Conservation (phyloP, 129 eudicot species). For the Chrysanthemum makinoi region DNA sequence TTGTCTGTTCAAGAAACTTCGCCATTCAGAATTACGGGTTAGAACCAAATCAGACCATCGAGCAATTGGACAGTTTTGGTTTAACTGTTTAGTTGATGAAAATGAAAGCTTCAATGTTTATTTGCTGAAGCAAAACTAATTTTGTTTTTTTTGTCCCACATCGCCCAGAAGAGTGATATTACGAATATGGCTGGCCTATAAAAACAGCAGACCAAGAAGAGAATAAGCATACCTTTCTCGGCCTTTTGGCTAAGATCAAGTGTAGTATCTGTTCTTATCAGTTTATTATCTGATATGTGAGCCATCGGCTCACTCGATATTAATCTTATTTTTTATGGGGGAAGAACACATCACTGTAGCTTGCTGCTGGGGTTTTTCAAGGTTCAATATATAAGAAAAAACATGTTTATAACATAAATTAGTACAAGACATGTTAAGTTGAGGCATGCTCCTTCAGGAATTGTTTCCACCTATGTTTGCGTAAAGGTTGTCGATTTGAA, state of each 20-base stretch:
- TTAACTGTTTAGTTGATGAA: too few species aligned
- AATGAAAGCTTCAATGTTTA: too few species aligned
- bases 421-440: not conserved
- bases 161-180: too few species aligned
- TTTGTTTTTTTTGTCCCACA: too few species aligned
- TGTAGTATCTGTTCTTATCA: slow-evolving; percentile 70
- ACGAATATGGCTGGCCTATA: too few species aligned
- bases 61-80: too few species aligned
- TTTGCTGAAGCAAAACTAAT: too few species aligned
- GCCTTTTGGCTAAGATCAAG: slow-evolving; percentile 80
- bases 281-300: slow-evolving; percentile 32
- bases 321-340: slow-evolving; percentile 6
- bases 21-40: too few species aligned
- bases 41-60: too few species aligned
- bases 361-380: slow-evolving; percentile 15
- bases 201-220: too few species aligned
- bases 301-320: slow-evolving; percentile 13
- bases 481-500: slow-evolving; percentile 21
- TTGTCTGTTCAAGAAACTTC: too few species aligned
- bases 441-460: not conserved
- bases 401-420: not conserved
- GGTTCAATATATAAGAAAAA: not conserved
- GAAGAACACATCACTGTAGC: not conserved
- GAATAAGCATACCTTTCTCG: slow-evolving; percentile 54
- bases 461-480: not conserved